A percentile compares a stretch with the other conserved stretches of the same genome.
Conservation (phyloP, 2,329 filamentous ascomycete species). For the Pseudogymnoascus sp. region DNA sequence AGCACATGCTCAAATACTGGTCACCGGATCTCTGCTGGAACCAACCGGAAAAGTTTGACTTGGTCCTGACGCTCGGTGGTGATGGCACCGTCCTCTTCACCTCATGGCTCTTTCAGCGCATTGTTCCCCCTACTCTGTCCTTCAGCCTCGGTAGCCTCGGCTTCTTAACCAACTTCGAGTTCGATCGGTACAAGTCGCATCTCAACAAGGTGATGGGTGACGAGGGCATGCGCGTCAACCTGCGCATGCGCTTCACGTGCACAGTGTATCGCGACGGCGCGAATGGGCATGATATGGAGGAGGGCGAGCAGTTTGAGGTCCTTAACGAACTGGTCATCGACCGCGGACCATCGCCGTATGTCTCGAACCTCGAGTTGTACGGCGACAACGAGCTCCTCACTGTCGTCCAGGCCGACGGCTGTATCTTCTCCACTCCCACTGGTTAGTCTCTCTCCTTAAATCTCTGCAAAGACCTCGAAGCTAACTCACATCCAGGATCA, state of each 20-base stretch:
- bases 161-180: constrained; percentile 85
- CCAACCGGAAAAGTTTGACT: constrained; percentile 87
- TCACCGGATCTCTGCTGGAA: constrained; percentile 92
- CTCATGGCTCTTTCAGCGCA: constrained; percentile 83
- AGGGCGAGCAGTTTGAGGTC: constrained; percentile 94
- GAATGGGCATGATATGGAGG: constrained; percentile 58
- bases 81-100: constrained; percentile 84
- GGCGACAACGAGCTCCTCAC: constrained; percentile 92
- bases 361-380: constrained; percentile 92
- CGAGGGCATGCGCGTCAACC: constrained; percentile 89
- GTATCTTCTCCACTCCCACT: constrained; percentile 95
- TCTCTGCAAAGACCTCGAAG: neutral
- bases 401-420: constrained; percentile 91
- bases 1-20: constrained; percentile 88
- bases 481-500: constrained; percentile 41
- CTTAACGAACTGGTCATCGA: constrained; percentile 98
- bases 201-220: constrained; percentile 87
- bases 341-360: constrained; percentile 89
- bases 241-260: constrained; percentile 98
- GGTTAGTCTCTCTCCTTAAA: constrained; percentile 36
- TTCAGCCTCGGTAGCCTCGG: constrained; percentile 78
- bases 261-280: constrained; percentile 75
- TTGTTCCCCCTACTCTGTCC: constrained; percentile 75
- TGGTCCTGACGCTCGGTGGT: constrained; percentile 80
- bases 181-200: constrained; percentile 77